These are phyloP conservation scores for Brassica hybrid DNA, from an alignment of 441 rosid genomes.

Conservation along the genomic window DNA sequence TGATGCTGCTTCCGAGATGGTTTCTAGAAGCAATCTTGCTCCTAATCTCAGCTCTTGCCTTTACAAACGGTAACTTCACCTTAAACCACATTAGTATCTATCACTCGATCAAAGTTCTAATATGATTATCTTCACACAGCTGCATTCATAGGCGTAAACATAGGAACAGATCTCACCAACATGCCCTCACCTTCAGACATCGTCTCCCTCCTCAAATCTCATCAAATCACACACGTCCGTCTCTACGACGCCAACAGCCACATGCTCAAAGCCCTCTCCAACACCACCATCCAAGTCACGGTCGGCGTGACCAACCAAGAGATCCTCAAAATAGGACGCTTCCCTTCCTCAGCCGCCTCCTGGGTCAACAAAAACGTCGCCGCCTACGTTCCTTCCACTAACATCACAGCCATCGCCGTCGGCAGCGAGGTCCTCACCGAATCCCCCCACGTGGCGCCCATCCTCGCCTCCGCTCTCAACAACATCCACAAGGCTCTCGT, in stretches of 20 bases:
- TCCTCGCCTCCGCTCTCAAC: slow-evolving; percentile 79
- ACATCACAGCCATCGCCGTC: slow-evolving; percentile 89
- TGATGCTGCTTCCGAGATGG: slow-evolving; percentile 69
- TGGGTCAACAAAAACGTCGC: slow-evolving; percentile 91
- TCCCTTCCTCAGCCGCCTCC: slow-evolving; percentile 74
- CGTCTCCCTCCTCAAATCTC: slow-evolving; percentile 60
- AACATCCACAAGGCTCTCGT: slow-evolving; percentile 84
- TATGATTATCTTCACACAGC: slow-evolving; percentile 46
- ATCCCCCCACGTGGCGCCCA: slow-evolving; percentile 71
- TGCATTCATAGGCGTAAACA: slow-evolving; percentile 82
- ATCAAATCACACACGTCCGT: slow-evolving; percentile 81
- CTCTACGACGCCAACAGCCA: slow-evolving; percentile 82
- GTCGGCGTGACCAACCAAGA: slow-evolving; percentile 84
- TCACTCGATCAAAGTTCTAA: not conserved
- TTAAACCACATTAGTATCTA: not conserved
- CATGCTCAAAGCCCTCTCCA: slow-evolving; percentile 82
- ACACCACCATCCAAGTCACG: slow-evolving; percentile 77
- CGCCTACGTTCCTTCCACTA: slow-evolving; percentile 81
- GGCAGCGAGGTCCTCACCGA: slow-evolving; percentile 90
- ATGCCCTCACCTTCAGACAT: slow-evolving; percentile 73
- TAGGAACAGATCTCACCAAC: slow-evolving; percentile 75
- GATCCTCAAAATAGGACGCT: slow-evolving; percentile 76
- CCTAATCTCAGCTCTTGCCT: slow-evolving; percentile 46
- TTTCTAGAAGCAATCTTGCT: slow-evolving; percentile 50
- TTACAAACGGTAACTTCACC: slow-evolving; percentile 56